Conservation (phyloP, 192 early-diverging fungal species). For the Rhizoclosmatium globosum region DNA sequence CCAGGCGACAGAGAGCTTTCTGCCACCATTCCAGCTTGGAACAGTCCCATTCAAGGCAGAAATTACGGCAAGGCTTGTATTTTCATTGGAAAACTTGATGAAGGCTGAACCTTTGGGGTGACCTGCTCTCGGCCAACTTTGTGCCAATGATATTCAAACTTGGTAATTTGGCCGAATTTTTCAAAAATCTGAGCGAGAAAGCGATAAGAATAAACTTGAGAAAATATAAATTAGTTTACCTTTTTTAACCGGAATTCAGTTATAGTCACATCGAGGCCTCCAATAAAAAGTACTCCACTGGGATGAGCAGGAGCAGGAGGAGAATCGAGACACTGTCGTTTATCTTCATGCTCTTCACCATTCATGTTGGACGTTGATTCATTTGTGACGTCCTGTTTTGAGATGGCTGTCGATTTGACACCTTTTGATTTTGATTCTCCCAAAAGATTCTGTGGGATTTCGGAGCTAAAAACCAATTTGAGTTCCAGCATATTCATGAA, state of each 20-base stretch:
- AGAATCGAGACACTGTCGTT: background rate
- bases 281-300: conserved; percentile 18
- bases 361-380: too few relatives aligned
- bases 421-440: too few relatives aligned
- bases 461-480: too few relatives aligned
- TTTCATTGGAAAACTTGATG: conserved; percentile 14
- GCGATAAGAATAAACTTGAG: background rate
- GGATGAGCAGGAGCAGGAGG: background rate
- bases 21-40: conserved; percentile 20
- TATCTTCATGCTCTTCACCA: background rate
- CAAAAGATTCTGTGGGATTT: too few relatives aligned
- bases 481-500: background rate
- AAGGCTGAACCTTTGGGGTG: conserved; percentile 33
- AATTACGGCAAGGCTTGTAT: background rate
- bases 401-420: too few relatives aligned
- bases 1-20: conserved; percentile 25
- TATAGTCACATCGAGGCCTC: conserved; percentile 19
- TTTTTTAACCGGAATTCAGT: conserved; percentile 33
- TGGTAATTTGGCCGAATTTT: conserved; percentile 18
- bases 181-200: conserved; percentile 10
- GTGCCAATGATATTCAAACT: conserved; percentile 34
- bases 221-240: background rate
- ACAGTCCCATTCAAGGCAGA: conserved; percentile 13
- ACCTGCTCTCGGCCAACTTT: conserved; percentile 4
- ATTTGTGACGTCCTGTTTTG: too few relatives aligned